Evolutionary conservation across 495 filamentous ascomycete genomes (phyloP).

Genomic region (Cercophora samala): DNA sequence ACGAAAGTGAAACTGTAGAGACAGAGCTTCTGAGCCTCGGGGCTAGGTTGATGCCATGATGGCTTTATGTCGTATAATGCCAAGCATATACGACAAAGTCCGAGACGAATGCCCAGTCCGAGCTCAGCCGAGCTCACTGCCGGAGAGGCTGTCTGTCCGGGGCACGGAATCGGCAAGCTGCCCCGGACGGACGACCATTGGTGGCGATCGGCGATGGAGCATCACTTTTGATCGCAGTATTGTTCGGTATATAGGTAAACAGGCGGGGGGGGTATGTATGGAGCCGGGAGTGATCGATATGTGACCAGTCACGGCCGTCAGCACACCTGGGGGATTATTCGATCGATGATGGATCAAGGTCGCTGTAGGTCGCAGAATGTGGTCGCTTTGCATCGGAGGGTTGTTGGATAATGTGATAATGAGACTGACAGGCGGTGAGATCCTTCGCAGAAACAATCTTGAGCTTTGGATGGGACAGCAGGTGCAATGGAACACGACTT

Average conservation of each 20-base stretch:
- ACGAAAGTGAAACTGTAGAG: too few species aligned
- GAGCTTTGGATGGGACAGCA: not conserved
- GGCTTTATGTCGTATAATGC: not conserved
- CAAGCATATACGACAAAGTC: not conserved
- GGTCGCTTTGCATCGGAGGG: not conserved
- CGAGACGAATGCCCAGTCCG: not conserved
- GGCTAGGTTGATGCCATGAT: not conserved
- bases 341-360: not conserved
- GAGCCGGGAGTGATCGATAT: not conserved
- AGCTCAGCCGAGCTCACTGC: not conserved
- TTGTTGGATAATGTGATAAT: not conserved
- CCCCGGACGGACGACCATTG: not conserved
- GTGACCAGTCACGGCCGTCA: not conserved
- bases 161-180: not conserved
- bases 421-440: not conserved
- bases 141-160: not conserved
- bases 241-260: not conserved
- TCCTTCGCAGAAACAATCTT: not conserved
- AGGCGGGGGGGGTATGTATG: not conserved
- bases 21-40: too few species aligned
- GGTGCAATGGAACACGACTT: not conserved
- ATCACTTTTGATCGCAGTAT: not conserved
- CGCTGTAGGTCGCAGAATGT: not conserved
- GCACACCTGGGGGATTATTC: not conserved
- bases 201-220: not conserved